Conservation (phyloP, 345 rosid genomes). For the Eucalyptus regnans region DNA sequence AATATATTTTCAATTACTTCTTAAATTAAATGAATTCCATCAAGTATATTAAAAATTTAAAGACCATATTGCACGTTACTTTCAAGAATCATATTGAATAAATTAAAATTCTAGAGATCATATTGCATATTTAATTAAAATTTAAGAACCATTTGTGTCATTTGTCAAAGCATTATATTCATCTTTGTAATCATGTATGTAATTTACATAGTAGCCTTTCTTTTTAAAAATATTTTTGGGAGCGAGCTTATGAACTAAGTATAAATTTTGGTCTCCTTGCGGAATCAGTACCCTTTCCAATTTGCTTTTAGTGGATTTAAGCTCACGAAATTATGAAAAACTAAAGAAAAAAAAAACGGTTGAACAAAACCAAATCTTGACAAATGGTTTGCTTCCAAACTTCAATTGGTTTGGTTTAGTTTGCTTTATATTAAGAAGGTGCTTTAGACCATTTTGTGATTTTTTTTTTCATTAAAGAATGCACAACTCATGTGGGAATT, state of each 20-base stretch:
- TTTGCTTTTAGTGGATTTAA: not conserved
- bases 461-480: fast-evolving
- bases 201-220: not conserved
- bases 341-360: fast-evolving
- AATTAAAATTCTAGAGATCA: no score
- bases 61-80: fast-evolving
- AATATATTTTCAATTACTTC: fast-evolving
- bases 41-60: fast-evolving
- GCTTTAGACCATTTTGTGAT: fast-evolving
- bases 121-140: fast-evolving
- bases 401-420: not conserved
- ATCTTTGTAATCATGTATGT: fast-evolving
- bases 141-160: not conserved
- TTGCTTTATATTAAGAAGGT: fast-evolving
- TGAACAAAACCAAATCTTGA: not conserved
- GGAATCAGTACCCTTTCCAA: not conserved
- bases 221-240: not conserved
- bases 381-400: not conserved
- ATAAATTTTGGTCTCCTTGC: fast-evolving
- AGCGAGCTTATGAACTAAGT: not conserved
- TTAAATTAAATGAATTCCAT: fast-evolving
- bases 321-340: not conserved
- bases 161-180: not conserved
- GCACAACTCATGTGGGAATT: fast-evolving
- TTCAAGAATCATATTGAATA: fast-evolving